Base-by-base conservation (phyloP, 176 grass and related monocot genomes). In the Phyllostachys edulis region DNA sequence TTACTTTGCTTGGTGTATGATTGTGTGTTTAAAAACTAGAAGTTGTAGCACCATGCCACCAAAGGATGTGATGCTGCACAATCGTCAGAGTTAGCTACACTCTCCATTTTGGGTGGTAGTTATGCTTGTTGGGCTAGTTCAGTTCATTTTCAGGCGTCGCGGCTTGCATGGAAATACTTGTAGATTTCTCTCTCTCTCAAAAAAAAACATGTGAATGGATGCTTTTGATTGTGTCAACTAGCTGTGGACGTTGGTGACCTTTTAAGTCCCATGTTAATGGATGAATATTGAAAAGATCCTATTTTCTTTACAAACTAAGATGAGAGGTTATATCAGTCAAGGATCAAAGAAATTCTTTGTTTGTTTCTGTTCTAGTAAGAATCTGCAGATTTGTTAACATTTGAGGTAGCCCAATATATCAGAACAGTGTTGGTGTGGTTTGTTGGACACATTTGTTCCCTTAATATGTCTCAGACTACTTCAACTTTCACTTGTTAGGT, bases 401-500 rank as follows among this genome's bases (percentile, higher is more conserved):
- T 36, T 54, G 2, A 21, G 3, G 1, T 61, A 60, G 40, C 50
- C 4, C 23, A 24, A 51, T 45, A 69, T 71, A 3, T 2, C 17
- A 21, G 55, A 20, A 67, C 67, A 45, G 5, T 65, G 71, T 34
- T 46, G 0, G 1, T 47, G 11, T 32, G 16, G 21, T 72, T 86
- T 59, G 6, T 32, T 83, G 11, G 12, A 27, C 23, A 51, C 14
- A 73, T 40, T 71, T 65, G 4, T 68, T 36, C 11, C 50, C 63
- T 24, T 59, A 46, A 45, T 37, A 8, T n/a, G 21, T 13, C n/a
- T 59, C 24, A 67, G 6, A 24, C 38, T 83, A 39, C 12, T 67
- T 34, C 1, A 50, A 50, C 66, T 72, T 47, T 73, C 49, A 14
- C 61, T 10, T 72, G 6, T 10, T 86, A 94, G 93, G 88, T 66